Conservation (phyloP, 371 early-diverging fungal genomes). For the Mortierella sp. region DNA sequence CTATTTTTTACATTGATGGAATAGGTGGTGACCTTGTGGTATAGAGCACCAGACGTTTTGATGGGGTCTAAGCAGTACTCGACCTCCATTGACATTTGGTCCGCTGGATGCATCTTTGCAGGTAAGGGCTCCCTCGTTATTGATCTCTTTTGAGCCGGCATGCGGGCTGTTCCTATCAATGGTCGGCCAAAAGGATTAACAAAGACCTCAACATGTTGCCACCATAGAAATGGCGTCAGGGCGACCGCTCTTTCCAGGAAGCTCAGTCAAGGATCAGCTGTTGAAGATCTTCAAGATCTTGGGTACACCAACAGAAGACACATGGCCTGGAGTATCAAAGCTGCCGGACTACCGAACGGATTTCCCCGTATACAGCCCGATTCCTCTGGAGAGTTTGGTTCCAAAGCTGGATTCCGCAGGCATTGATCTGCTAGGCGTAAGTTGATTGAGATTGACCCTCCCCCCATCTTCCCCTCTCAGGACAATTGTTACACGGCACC, state of each 20-base stretch:
- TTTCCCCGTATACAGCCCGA: constrained; percentile 78
- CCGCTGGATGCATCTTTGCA: constrained; percentile 97
- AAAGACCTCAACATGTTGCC: too few species aligned
- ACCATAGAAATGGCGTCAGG: constrained; percentile 92
- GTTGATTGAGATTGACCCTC: not conserved
- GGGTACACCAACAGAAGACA: constrained; percentile 90
- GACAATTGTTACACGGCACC: too few species aligned
- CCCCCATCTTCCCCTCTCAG: too few species aligned
- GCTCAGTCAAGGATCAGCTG: constrained; percentile 89
- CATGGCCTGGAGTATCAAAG: constrained; percentile 92
- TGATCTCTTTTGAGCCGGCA: not conserved
- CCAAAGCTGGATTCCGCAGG: constrained; percentile 87
- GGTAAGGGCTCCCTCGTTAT: constrained; percentile 6
- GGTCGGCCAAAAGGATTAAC: too few species aligned
- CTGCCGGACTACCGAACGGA: constrained; percentile 90
- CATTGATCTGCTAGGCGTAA: constrained; percentile 29
- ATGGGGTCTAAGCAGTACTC: constrained; percentile 98
- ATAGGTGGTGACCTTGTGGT: constrained; percentile 91
- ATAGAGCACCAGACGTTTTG: constrained; percentile 98
- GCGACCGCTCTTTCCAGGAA: constrained; percentile 97
- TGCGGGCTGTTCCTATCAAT: not conserved
- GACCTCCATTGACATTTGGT: constrained; percentile 99
- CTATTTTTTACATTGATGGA: constrained; percentile 3
- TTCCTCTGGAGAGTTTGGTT: constrained; percentile 74
- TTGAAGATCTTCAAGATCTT: constrained; percentile 89